Percentiles rank a stretch among this genome's conserved stretches.
phyloP scores from a whole-genome alignment of 192 early-diverging fungal species.

The Gigaspora rosea region DNA sequence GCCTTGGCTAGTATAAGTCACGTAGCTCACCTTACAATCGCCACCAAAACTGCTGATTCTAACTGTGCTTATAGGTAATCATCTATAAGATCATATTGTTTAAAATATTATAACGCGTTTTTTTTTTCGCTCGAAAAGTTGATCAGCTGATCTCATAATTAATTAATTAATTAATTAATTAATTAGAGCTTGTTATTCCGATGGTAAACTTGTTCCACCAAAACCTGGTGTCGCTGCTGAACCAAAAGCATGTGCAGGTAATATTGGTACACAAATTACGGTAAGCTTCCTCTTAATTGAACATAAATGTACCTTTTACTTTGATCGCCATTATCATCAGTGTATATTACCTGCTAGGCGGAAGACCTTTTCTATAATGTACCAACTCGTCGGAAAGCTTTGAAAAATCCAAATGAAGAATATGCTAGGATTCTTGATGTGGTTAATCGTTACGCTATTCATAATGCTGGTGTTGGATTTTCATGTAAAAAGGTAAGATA shows the following conservation, averaged over 20 bases:
- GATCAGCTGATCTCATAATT: not conserved
- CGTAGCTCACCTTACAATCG: slow-evolving; percentile 89
- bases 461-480: slow-evolving; percentile 82
- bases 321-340: not conserved
- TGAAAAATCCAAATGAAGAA: slow-evolving; percentile 85
- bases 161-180: not conserved
- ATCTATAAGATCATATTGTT: not conserved
- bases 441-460: slow-evolving; percentile 90
- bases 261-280: slow-evolving; percentile 91
- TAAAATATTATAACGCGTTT: not conserved
- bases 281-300: slow-evolving; percentile 36
- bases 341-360: slow-evolving; percentile 46
- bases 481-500: slow-evolving; percentile 82
- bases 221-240: slow-evolving; percentile 73
- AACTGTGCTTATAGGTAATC: slow-evolving; percentile 70
- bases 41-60: slow-evolving; percentile 74
- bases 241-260: slow-evolving; percentile 93
- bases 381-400: slow-evolving; percentile 78
- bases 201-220: slow-evolving; percentile 80
- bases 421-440: slow-evolving; percentile 91
- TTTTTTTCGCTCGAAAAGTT: not conserved
- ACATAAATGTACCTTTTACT: not conserved
- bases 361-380: slow-evolving; percentile 98
- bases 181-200: slow-evolving; percentile 74
- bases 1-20: slow-evolving; percentile 96